Conservation (phyloP, 345 rosid genomes). For the Eucalyptus fibrosa region DNA sequence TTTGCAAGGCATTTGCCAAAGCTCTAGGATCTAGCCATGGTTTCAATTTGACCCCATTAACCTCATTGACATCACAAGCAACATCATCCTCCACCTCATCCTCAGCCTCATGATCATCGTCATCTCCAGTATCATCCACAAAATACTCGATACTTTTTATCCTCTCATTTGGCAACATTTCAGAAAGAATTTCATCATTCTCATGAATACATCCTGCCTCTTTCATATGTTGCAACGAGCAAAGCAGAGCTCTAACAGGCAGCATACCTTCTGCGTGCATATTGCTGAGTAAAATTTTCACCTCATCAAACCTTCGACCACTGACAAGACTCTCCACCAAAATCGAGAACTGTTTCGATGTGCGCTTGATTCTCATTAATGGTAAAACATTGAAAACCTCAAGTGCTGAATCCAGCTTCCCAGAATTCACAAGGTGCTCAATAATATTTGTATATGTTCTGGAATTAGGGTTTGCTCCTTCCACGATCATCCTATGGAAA, state of each 20-base stretch:
- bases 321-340: conserved; percentile 43
- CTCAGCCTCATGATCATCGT: neutral
- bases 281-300: conserved; percentile 41
- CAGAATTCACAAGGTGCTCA: conserved; percentile 50
- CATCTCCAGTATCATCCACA: conserved; percentile 5
- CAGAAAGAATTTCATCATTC: conserved; percentile 32
- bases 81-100: neutral
- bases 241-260: conserved; percentile 43
- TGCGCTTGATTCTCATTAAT: conserved; percentile 66
- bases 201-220: conserved; percentile 53
- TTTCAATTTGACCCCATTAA: conserved; percentile 35
- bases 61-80: neutral
- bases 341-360: conserved; percentile 50
- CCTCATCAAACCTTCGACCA: conserved; percentile 33
- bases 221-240: conserved; percentile 38
- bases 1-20: conserved; percentile 56
- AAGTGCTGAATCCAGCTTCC: conserved; percentile 54
- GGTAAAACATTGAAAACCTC: conserved; percentile 54
- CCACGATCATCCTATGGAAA: conserved; percentile 39
- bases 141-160: conserved; percentile 28
- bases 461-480: conserved; percentile 75
- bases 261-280: conserved; percentile 62
- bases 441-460: conserved; percentile 74
- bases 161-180: conserved; percentile 65
- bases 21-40: conserved; percentile 89